Base-by-base conservation (phyloP, 208 protist species). In the Wallacemonas sp. region DNA sequence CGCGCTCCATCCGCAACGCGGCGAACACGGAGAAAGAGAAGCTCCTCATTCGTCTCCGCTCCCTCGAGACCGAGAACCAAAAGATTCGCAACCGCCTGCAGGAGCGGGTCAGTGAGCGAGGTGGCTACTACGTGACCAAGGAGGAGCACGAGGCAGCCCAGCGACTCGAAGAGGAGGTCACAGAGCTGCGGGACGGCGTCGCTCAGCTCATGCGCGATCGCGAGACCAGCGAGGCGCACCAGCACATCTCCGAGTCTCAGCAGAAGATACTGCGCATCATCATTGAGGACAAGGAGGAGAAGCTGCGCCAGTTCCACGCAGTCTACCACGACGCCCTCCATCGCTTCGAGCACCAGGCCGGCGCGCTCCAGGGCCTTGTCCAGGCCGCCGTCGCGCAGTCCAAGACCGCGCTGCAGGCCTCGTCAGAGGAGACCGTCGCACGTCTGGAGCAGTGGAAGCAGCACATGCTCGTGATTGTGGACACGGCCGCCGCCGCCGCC, bases 1-100 rank as follows among this genome's bases (percentile, higher is more conserved):
- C 96, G 9, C 79, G 93, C 29, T 97, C 95, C 55, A 98, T 99
- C 73, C 83, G 91, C 52, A 99, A 99, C 74, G 81, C 78, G 2
- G 80, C 90, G 36, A 92, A 95, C 78, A 90, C 80, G 38, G 84
- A 95, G 56, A 69, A 67, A 44, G 85, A 94, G 60, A 94, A 90
- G 66, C 65, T 97, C 33, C 76, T 92, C 39, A 78, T 89, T 27
- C 80, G 85, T 23, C 68, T 96, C 39, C 80, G 87, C 32, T 92
- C 81, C n/a, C 77, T 92, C 49, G 88, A 95, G 74, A 81, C 88
- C 33, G 86, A 95, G 55, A 93, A 93, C 41, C 86, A 93, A 72
- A 76, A 80, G 47, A 76, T 95, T 60, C 86, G 87, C 44, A 95
- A 95, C 75, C 86, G 90, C 6, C 70, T 95, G 46, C 84, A 95